These are phyloP conservation scores for Cucurbita maxima DNA, from an alignment of 306 rosid species.

Conservation along the genomic window DNA sequence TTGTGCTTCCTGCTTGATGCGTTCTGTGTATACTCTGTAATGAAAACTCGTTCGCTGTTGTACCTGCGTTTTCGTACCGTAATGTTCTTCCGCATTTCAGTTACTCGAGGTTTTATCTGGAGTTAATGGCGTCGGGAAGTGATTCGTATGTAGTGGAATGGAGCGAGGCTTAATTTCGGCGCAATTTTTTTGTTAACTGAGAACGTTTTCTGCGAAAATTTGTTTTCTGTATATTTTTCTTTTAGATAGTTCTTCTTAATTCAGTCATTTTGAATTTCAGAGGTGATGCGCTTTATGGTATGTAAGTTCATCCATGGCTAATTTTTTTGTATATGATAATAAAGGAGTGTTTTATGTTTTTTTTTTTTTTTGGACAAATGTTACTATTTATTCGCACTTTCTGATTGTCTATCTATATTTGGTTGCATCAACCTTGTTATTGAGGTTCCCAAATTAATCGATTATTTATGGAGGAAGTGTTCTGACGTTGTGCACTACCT, in stretches of 20 bases:
- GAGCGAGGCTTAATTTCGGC: not conserved
- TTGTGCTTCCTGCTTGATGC: not conserved
- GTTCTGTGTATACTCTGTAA: not conserved
- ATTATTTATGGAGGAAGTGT: not conserved
- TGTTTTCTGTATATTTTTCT: not conserved
- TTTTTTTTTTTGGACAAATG: not conserved
- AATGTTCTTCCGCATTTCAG: not conserved
- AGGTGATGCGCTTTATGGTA: not conserved
- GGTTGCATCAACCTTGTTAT: not conserved
- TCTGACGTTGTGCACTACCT: not conserved
- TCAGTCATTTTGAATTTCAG: not conserved
- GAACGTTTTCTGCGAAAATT: not conserved
- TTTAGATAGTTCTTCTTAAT: not conserved
- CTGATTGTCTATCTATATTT: not conserved
- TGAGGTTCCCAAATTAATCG: not conserved
- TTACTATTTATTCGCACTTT: not conserved
- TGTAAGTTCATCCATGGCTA: not conserved
- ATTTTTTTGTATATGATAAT: not conserved
- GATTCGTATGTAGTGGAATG: not conserved
- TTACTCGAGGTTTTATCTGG: not conserved
- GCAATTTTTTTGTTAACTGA: not conserved
- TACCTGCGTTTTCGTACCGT: not conserved
- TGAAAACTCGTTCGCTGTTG: not conserved
- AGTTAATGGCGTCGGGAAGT: not conserved
- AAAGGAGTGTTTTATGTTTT: not conserved